Evolutionary conservation across 2,329 filamentous ascomycete genomes (phyloP).

Genomic region (Pseudopithomyces chartarum): DNA sequence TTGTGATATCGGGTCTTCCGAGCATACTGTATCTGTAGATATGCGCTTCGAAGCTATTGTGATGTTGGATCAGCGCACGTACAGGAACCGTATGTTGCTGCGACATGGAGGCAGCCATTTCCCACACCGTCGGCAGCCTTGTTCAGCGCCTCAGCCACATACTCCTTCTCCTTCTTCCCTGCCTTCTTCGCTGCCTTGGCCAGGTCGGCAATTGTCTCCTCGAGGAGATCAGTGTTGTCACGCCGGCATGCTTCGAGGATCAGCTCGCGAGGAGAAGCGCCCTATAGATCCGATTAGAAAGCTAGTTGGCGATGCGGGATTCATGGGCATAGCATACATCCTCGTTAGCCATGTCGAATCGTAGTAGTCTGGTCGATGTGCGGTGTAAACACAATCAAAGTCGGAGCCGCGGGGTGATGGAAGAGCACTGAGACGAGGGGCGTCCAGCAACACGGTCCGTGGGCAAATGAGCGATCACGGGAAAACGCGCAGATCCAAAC

Average conservation of each 20-base stretch:
- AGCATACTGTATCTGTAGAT: neutral
- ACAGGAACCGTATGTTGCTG: slow-evolving; percentile 86
- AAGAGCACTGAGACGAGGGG: neutral
- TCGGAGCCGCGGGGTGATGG: neutral
- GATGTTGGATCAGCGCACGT: slow-evolving; percentile 43
- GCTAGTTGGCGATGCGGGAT: neutral
- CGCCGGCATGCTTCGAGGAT: slow-evolving; percentile 91
- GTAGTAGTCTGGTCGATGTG: neutral
- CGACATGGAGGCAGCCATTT: slow-evolving; percentile 87
- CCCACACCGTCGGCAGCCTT: slow-evolving; percentile 83
- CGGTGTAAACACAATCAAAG: neutral
- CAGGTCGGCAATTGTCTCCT: slow-evolving; percentile 68
- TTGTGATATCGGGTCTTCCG: neutral
- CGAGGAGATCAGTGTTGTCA: slow-evolving; percentile 86
- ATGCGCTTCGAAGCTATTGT: too few relatives aligned
- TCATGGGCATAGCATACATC: slow-evolving; percentile 5
- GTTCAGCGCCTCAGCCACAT: slow-evolving; percentile 82
- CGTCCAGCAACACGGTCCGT: too few relatives aligned
- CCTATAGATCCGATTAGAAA: slow-evolving; percentile 56
- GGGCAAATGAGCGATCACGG: too few relatives aligned
- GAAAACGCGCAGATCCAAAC: slow-evolving; percentile 3
- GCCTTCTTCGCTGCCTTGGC: slow-evolving; percentile 52
- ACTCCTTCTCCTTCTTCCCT: slow-evolving; percentile 59
- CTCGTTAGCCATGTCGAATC: slow-evolving; percentile 44
- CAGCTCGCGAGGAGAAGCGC: slow-evolving; percentile 82